phyloP scores from a whole-genome alignment of 495 filamentous ascomycete species.

The Podospora appendiculata region DNA sequence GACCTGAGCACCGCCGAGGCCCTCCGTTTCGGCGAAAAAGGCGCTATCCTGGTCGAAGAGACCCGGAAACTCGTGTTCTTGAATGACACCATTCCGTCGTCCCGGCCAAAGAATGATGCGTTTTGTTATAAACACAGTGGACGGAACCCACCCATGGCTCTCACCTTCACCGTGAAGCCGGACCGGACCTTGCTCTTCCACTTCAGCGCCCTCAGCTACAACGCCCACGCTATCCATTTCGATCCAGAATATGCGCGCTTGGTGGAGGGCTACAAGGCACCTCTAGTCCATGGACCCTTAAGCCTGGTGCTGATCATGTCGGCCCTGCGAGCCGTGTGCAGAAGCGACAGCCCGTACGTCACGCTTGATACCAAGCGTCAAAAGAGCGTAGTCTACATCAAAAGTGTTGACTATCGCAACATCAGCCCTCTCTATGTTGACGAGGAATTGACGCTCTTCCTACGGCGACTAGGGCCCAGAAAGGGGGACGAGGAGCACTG shows the following conservation, averaged over 20 bases:
- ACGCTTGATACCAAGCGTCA: too few species aligned
- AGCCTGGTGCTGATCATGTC: constrained; percentile 67
- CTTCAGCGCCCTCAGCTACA: constrained; percentile 80
- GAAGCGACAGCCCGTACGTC: neutral
- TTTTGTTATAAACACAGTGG: too few species aligned
- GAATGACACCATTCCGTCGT: neutral
- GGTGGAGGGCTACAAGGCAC: constrained; percentile 63
- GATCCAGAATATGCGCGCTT: constrained; percentile 60
- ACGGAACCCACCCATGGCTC: too few species aligned
- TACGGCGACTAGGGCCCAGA: constrained; percentile 1
- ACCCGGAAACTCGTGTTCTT: neutral
- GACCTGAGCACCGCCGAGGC: too few species aligned
- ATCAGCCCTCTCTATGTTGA: constrained; percentile 71
- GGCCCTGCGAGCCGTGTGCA: constrained; percentile 28
- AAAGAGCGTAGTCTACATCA: too few species aligned
- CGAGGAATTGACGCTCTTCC: constrained; percentile 51
- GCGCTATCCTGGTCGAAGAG: neutral
- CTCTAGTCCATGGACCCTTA: constrained; percentile 83
- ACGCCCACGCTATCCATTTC: constrained; percentile 81
- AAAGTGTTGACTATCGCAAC: constrained; percentile 19
- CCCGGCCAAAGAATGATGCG: too few species aligned
- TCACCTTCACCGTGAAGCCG: constrained; percentile 53
- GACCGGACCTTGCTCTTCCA: constrained; percentile 65
- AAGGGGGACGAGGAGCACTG: constrained; percentile 23
- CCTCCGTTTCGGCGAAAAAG: too few species aligned